phyloP scores from a whole-genome alignment of 1,139 yeast genomes.

The Arxiozyma bovina region DNA sequence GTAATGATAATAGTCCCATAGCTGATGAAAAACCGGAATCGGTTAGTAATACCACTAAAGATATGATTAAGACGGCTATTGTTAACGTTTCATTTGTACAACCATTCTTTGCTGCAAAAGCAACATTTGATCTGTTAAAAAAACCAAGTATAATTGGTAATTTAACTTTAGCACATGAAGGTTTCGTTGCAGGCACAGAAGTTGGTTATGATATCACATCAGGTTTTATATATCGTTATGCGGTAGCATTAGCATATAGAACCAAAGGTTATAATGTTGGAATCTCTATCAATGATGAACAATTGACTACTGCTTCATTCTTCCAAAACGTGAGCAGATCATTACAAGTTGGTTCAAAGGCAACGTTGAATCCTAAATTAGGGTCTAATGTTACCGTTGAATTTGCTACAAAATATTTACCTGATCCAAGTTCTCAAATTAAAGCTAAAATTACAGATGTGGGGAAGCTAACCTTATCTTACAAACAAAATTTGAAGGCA shows the following conservation, averaged over 20 bases:
- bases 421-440: conserved; percentile 79
- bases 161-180: conserved; percentile 89
- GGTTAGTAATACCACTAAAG: neutral
- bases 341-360: conserved; percentile 97
- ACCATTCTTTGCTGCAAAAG: conserved; percentile 89
- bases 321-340: conserved; percentile 88
- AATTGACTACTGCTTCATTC: conserved; percentile 90
- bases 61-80: conserved; percentile 63
- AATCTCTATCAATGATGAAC: conserved; percentile 78
- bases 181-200: conserved; percentile 95
- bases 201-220: conserved; percentile 90
- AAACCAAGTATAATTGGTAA: conserved; percentile 96
- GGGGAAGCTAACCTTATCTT: conserved; percentile 87
- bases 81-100: conserved; percentile 87
- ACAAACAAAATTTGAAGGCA: conserved; percentile 90
- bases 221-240: conserved; percentile 89
- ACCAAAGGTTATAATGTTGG: conserved; percentile 84
- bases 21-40: neutral
- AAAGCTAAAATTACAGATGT: conserved; percentile 97
- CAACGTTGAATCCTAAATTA: conserved; percentile 87
- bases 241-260: conserved; percentile 89
- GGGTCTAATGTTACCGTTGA: conserved; percentile 70
- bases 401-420: conserved; percentile 88
- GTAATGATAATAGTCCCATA: neutral
- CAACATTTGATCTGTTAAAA: conserved; percentile 78